Evolutionary conservation across 257 asterid species (phyloP), one percentile per base, ranked within the genome.

Genomic region (Nicotiana otophora): DNA sequence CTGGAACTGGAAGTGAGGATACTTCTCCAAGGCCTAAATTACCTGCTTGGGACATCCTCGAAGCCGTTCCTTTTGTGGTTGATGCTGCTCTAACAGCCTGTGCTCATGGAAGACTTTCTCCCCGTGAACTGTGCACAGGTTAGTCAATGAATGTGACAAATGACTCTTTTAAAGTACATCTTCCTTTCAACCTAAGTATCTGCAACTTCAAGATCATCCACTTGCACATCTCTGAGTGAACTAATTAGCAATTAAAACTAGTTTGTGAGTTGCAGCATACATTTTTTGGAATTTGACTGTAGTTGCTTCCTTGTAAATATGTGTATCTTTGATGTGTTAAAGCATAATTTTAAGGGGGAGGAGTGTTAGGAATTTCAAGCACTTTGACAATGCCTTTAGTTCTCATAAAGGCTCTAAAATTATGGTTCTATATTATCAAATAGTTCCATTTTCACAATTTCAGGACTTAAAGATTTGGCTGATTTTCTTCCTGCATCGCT

Each of bases 61-160:
- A 94, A 90, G 99, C 99, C 16, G 98, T 96, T 66, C 98, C 98
- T 55, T 94, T 96, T 54, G 99, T 94, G 54, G 98, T 91, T 53
- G 98, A 94, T 88, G 99, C 99, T 84, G 98, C 99, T 84, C 88
- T 96, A 64, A 93, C 98, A 1, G 98, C 97, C 3, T 96, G 99
- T 81, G 97, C 98, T 39, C 98, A 96, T 85, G 98, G 95, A 70
- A 91, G 86, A 83, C 85, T 96, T 83, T 93, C 99, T 58, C 98
- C 99, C 62, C 96, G 99, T 62, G 99, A 94, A 88, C 91, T 96
- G 79, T 96, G 99, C 83, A 96, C 99, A 82, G 99, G 99, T 95
- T 67, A 55, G 94, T 84, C 81, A 42, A 81, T 74, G 42, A 60
- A 48, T 74, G 26, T 26, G 8, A 48, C 8, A 48, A 33, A 28